Conservation (phyloP, 1,284 basidiomycete genomes). For the Heterobasidion parviporum region DNA sequence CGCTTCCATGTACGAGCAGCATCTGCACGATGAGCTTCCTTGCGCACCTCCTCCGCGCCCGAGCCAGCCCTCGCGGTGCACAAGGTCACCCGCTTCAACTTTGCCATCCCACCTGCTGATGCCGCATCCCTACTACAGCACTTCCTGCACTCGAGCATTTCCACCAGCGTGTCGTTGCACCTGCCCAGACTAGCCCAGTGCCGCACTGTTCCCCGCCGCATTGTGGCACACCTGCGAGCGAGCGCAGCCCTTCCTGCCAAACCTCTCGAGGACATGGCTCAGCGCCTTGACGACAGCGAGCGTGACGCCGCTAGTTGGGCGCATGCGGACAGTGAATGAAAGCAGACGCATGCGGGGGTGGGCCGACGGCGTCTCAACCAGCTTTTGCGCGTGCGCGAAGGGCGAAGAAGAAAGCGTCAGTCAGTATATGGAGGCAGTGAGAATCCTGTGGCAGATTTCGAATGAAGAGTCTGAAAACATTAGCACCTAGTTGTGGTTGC, state of each 20-base stretch:
- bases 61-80: constrained; percentile 23
- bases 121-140: constrained; percentile 34
- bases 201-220: constrained; percentile 15
- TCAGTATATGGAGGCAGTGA: no score
- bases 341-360: constrained; percentile 32
- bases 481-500: no score
- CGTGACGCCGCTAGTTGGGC: constrained; percentile 44
- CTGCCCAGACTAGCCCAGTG: constrained; percentile 74
- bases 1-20: constrained; percentile 7
- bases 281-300: constrained; percentile 45
- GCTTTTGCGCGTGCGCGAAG: no score
- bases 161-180: constrained; percentile 64
- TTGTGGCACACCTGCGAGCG: no score
- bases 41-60: constrained; percentile 20
- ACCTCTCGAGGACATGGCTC: constrained; percentile 40
- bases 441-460: constrained; percentile 37
- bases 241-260: constrained; percentile 15
- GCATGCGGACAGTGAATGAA: constrained; percentile 49
- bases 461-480: no score
- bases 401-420: no score
- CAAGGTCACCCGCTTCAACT: constrained; percentile 20
- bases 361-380: constrained; percentile 10
- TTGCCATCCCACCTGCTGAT: constrained; percentile 30
- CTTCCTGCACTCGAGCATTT: constrained; percentile 55
- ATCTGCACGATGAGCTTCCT: constrained; percentile 27